Conservation (phyloP, 2,329 filamentous ascomycete genomes). For the Cadophora sp. region DNA sequence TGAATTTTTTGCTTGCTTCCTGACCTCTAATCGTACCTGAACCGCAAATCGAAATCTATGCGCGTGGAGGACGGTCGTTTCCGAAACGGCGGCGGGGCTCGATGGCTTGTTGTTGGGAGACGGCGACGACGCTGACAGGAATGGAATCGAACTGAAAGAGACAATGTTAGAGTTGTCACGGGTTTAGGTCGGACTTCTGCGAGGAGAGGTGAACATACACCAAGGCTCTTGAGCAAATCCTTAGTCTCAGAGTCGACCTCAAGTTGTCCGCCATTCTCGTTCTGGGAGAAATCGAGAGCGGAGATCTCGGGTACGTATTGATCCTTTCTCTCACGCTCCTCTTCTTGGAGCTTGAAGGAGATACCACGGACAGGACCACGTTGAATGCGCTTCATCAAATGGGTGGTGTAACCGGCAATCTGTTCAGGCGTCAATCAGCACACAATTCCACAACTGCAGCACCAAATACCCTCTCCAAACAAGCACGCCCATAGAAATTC, state of each 20-base stretch:
- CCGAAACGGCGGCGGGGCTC: constrained; percentile 84
- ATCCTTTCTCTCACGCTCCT: constrained; percentile 99
- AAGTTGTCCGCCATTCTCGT: constrained; percentile 84
- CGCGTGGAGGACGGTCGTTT: constrained; percentile 60
- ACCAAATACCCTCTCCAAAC: background rate
- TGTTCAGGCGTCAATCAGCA: constrained; percentile 45
- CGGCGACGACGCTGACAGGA: constrained; percentile 92
- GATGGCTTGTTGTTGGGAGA: constrained; percentile 84
- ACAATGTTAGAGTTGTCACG: constrained; percentile 41
- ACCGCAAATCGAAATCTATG: constrained; percentile 46
- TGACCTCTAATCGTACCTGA: background rate
- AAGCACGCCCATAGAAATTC: background rate
- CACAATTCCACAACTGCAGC: background rate
- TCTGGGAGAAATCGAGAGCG: constrained; percentile 96
- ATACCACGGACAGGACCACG: constrained; percentile 99
- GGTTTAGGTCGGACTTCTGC: background rate
- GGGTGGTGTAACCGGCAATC: constrained; percentile 98
- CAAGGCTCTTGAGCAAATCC: constrained; percentile 97
- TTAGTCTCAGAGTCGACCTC: constrained; percentile 98
- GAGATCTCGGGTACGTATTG: constrained; percentile 99
- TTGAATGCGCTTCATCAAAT: constrained; percentile 99
- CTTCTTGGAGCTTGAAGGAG: constrained; percentile 99
- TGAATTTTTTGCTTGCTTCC: constrained; percentile 11
- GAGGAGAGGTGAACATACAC: constrained; percentile 70
- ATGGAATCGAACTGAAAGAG: constrained; percentile 86